Evolutionary conservation across 441 rosid species (phyloP).

Genomic region (Mallotus repandus): DNA sequence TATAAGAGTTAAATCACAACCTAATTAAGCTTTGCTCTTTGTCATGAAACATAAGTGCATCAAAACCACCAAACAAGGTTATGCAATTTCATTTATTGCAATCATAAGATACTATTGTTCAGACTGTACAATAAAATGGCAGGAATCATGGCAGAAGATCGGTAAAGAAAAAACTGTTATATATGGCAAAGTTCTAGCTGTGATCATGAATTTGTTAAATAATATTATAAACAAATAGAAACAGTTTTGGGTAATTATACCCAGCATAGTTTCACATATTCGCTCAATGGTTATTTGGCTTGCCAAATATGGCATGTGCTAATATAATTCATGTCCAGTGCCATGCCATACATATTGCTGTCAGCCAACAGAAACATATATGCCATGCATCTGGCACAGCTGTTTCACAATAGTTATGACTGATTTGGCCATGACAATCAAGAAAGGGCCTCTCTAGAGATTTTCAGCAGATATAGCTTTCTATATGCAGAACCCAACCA

Average conservation of each 20-base stretch:
- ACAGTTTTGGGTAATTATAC: neutral
- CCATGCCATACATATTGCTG: neutral
- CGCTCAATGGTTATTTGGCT: neutral
- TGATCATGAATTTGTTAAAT: neutral
- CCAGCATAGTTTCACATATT: slow-evolving; percentile 7
- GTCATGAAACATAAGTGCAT: slow-evolving; percentile 3
- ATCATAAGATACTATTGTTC: neutral
- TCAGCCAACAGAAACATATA: neutral
- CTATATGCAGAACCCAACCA: neutral
- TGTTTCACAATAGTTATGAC: neutral
- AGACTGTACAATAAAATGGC: neutral
- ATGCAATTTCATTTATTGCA: neutral
- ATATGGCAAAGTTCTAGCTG: neutral
- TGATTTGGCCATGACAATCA: neutral
- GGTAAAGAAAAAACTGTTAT: neutral
- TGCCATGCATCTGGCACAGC: neutral
- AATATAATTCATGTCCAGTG: neutral
- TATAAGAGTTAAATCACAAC: neutral
- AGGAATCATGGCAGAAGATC: neutral
- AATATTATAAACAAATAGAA: neutral
- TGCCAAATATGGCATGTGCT: neutral
- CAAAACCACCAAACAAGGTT: neutral
- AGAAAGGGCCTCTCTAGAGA: neutral
- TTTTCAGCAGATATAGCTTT: neutral
- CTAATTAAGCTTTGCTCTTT: neutral